Base-by-base conservation (phyloP, 768 basidiomycete species). In the Mycena leptocephala region DNA sequence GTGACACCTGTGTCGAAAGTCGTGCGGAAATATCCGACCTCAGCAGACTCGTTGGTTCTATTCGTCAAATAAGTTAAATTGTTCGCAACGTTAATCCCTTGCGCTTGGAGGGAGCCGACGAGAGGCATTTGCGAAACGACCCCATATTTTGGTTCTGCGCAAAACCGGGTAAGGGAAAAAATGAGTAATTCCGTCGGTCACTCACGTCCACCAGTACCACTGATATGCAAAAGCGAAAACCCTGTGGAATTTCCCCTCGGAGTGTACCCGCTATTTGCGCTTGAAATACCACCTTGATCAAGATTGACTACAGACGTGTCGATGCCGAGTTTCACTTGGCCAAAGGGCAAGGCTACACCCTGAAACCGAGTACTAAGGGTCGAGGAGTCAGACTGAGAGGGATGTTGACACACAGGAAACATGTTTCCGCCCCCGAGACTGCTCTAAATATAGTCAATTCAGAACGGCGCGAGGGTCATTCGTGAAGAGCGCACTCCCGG, bases 91-190 rank as follows among this genome's bases (percentile, higher is more conserved):
- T 66, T 66, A 10, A 66, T 66, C 8, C 64, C 64, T 26, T 66
- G 64, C 13, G 28, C 64, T 35, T 66, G 20, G n/a, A 66, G 14
- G 20, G 33, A 66, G 20, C 64, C 64, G 22, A 66, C 64, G 33
- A 66, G 64, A 51, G 64, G 64, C 64, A 66, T 66, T 24, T 66
- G 64, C 32, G 64, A 66, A 5, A 66, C 64, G 10, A 66, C 64
- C 22, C 64, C 64, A 51, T 66, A 66, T 35, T 66, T 66, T 20
- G 64, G 64, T 51, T 66, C 64, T 66, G 32, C 8, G 28, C 26
- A 28, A 26, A 33, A 22, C 3, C n/a, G 14, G 37, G 1, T 13
- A 4, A 43, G 20, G 16, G n/a, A 41, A 26, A 30, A 6, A 10
- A 20, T 56, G n/a, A n/a, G n/a, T 13, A 28, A 10, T 22, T 3